Evolutionary conservation across 768 basidiomycete species (phyloP).

Genomic region (Tulasnella sp.): DNA sequence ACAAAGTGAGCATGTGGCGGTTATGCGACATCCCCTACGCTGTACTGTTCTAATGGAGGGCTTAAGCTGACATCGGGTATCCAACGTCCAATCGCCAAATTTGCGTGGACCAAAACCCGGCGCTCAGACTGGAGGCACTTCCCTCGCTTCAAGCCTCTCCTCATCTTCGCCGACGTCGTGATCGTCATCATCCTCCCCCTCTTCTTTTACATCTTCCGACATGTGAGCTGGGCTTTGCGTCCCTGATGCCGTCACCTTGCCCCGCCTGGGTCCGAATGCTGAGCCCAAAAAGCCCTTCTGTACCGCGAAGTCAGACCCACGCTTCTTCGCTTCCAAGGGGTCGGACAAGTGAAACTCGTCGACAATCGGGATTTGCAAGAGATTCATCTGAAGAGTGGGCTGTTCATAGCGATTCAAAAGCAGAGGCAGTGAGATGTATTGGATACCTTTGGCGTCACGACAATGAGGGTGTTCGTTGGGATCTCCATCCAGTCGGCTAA

Average conservation of each 20-base stretch:
- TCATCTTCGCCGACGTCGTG: too few relatives aligned
- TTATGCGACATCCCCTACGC: too few relatives aligned
- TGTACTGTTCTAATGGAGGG: too few relatives aligned
- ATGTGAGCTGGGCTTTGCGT: too few relatives aligned
- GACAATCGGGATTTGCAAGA: slow-evolving; percentile 86
- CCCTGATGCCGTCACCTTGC: not conserved
- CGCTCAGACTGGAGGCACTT: too few relatives aligned
- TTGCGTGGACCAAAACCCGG: too few relatives aligned
- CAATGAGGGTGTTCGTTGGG: slow-evolving; percentile 85
- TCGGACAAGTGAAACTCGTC: slow-evolving; percentile 89
- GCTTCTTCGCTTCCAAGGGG: slow-evolving; percentile 53
- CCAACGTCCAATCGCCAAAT: too few relatives aligned
- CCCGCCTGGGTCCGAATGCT: slow-evolving; percentile 3
- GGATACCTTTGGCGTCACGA: slow-evolving; percentile 32
- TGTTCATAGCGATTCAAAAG: not conserved
- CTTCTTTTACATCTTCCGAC: too few relatives aligned
- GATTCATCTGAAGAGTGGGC: slow-evolving; percentile 39
- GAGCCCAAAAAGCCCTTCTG: slow-evolving; percentile 66
- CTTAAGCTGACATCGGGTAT: too few relatives aligned
- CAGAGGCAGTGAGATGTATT: slow-evolving; percentile 19
- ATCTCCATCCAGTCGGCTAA: slow-evolving; percentile 99
- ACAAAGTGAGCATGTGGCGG: too few relatives aligned
- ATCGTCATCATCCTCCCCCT: too few relatives aligned
- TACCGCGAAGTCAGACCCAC: slow-evolving; percentile 74
- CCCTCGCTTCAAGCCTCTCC: too few relatives aligned